Evolutionary conservation across 2,329 filamentous ascomycete species (phyloP).

Genomic region (Davidsoniella virescens): DNA sequence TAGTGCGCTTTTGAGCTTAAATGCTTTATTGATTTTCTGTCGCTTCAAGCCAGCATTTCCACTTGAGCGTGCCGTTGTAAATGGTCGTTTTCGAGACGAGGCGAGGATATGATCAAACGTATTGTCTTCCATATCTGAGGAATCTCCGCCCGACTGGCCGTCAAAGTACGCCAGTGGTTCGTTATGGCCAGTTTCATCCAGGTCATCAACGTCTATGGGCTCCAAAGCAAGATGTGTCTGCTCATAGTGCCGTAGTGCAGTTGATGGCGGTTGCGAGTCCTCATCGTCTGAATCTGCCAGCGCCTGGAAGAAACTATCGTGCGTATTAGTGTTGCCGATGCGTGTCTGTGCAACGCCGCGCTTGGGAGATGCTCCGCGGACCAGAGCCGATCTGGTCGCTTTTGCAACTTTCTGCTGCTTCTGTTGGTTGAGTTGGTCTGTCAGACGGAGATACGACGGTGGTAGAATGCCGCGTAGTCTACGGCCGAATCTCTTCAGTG

Average conservation of each 20-base stretch:
- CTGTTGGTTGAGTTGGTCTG: slow-evolving; percentile 26
- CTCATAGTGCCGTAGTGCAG: slow-evolving; percentile 1
- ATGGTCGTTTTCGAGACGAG: slow-evolving; percentile 24
- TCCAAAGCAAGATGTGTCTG: slow-evolving; percentile 7
- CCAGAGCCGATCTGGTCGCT: background rate
- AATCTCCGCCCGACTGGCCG: slow-evolving; percentile 18
- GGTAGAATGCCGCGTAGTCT: slow-evolving; percentile 45
- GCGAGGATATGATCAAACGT: slow-evolving; percentile 34
- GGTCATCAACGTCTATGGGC: slow-evolving; percentile 1
- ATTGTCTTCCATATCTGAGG: slow-evolving; percentile 33
- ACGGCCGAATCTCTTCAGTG: slow-evolving; percentile 19
- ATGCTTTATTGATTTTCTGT: slow-evolving; percentile 16
- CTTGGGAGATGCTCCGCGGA: slow-evolving; percentile 4
- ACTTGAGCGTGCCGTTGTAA: slow-evolving; percentile 15
- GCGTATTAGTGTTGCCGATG: background rate
- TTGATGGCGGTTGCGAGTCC: slow-evolving; percentile 14
- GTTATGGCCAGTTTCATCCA: slow-evolving; percentile 18
- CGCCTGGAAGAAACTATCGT: slow-evolving; percentile 7
- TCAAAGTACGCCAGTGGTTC: too few species aligned
- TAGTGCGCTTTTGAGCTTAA: slow-evolving; percentile 14
- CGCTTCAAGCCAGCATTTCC: slow-evolving; percentile 16
- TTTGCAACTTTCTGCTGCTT: background rate
- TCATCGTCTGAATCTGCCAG: slow-evolving; percentile 14
- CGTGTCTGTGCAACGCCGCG: slow-evolving; percentile 8
- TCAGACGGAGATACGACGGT: slow-evolving; percentile 49